Evolutionary conservation across 2,329 filamentous ascomycete genomes (phyloP).

Genomic region (Colletotrichum musae): DNA sequence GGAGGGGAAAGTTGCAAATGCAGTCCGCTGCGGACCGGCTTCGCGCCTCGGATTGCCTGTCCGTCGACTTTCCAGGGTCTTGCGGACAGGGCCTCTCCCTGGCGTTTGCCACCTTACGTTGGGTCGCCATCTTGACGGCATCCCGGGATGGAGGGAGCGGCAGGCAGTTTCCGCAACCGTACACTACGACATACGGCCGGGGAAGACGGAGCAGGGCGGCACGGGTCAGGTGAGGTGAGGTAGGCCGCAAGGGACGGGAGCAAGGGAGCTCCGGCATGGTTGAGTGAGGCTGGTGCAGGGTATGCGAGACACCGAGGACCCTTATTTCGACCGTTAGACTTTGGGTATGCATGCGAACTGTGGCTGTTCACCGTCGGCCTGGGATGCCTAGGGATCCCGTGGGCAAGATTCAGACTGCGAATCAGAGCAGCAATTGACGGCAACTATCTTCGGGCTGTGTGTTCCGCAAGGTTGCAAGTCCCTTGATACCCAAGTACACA

Average conservation of each 20-base stretch:
- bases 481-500: not conserved
- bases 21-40: too few species aligned
- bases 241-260: not conserved
- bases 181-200: not conserved
- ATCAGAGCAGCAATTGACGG: not conserved
- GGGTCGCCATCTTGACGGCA: slow-evolving; percentile 12
- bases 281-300: not conserved
- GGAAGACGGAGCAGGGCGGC: not conserved
- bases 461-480: not conserved
- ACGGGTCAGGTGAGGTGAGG: not conserved
- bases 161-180: not conserved
- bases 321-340: slow-evolving; percentile 14
- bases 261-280: not conserved
- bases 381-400: not conserved
- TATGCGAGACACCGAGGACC: slow-evolving; percentile 4
- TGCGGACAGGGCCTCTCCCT: slow-evolving; percentile 7
- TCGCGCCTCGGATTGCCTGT: not conserved
- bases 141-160: not conserved
- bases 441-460: not conserved
- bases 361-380: not conserved
- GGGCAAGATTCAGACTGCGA: not conserved
- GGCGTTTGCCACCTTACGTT: slow-evolving; percentile 1
- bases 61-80: slow-evolving; percentile 20
- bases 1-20: too few species aligned
- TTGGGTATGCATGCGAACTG: slow-evolving; percentile 9